Evolutionary conservation across 192 early-diverging fungal species (phyloP).

Genomic region (Diversispora eburnea): DNA sequence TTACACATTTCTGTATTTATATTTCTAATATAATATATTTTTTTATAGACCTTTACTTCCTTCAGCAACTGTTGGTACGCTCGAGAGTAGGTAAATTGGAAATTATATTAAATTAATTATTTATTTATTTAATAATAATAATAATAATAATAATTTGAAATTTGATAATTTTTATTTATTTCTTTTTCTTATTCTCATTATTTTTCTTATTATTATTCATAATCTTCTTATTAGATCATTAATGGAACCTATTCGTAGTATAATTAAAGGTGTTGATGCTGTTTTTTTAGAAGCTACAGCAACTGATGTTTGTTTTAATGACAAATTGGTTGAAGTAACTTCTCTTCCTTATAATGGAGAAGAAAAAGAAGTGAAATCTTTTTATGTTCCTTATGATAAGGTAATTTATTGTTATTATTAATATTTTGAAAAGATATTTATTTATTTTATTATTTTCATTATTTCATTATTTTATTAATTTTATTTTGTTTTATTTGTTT

Average conservation of each 20-base stretch:
- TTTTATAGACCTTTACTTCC: slow-evolving; percentile 39
- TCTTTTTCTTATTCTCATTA: neutral
- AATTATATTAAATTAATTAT: neutral
- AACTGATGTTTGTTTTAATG: slow-evolving; percentile 47
- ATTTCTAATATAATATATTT: slow-evolving; percentile 26
- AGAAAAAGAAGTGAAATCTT: slow-evolving; percentile 27
- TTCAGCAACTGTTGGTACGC: slow-evolving; percentile 51
- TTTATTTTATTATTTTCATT: neutral
- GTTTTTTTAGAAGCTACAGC: slow-evolving; percentile 51
- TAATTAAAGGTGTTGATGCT: slow-evolving; percentile 37
- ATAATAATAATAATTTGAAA: neutral
- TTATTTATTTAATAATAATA: too few relatives aligned
- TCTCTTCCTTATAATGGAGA: neutral
- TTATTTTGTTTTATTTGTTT: neutral
- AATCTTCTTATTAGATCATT: slow-evolving; percentile 43
- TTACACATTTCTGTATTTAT: neutral
- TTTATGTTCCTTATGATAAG: slow-evolving; percentile 55
- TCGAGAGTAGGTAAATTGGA: slow-evolving; percentile 49
- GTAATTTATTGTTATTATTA: neutral
- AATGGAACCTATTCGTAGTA: slow-evolving; percentile 52
- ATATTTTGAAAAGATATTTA: neutral
- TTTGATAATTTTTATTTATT: neutral
- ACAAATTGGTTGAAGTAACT: slow-evolving; percentile 47
- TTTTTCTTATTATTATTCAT: neutral
- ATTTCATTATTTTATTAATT: neutral